These are phyloP conservation scores for Ambrosia hybrid DNA, from an alignment of 140 eudicot genomes.

Conservation along the genomic window DNA sequence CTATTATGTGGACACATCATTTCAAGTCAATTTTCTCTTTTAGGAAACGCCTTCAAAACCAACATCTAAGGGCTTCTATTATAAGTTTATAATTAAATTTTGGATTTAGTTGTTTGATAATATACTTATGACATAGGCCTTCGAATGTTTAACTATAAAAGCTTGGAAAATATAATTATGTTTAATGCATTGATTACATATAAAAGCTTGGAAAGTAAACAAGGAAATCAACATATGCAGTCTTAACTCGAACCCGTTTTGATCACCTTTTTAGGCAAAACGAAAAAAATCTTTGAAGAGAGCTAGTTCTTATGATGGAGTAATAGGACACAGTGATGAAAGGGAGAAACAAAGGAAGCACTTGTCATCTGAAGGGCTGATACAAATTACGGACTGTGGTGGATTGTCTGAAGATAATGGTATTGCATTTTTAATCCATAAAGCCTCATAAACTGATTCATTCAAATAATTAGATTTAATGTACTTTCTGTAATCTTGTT, in stretches of 20 bases:
- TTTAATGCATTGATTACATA: too few species aligned
- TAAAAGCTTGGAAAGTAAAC: too few species aligned
- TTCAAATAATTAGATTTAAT: background rate
- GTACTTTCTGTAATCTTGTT: too few species aligned
- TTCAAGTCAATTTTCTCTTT: background rate
- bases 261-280: constrained; percentile 39
- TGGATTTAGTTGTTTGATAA: too few species aligned
- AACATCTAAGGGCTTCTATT: background rate
- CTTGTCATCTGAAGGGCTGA: too few species aligned
- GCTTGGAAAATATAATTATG: background rate
- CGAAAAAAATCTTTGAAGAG: constrained; percentile 46
- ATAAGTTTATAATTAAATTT: background rate
- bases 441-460: background rate
- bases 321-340: too few species aligned
- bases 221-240: background rate
- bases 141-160: background rate
- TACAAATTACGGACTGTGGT: too few species aligned
- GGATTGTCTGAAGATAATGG: background rate
- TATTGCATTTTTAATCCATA: background rate
- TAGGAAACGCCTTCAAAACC: background rate
- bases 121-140: too few species aligned
- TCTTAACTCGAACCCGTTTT: background rate
- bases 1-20: background rate
- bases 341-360: too few species aligned
- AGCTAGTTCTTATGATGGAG: constrained; percentile 43